Evolutionary conservation across 139 green algal genomes (phyloP).

Genomic region (Chlorella sp.): DNA sequence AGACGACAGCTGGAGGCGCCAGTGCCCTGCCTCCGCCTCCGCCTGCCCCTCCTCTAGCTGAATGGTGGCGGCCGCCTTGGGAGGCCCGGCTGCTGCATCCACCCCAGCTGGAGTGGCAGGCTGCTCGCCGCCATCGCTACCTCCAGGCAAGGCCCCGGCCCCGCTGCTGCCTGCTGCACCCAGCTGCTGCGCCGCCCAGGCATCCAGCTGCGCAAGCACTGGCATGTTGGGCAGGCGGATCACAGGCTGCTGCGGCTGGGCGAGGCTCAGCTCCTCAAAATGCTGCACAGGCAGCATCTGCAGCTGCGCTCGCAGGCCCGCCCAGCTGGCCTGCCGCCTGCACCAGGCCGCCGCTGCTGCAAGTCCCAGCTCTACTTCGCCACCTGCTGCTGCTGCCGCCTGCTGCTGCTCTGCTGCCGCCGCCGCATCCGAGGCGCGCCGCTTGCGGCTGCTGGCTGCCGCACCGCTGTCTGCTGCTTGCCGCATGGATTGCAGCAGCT

Average conservation of each 20-base stretch:
- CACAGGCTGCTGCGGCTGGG: not conserved
- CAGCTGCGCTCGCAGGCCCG: conserved; percentile 12
- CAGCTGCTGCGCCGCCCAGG: conserved; percentile 1
- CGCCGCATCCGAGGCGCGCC: not conserved
- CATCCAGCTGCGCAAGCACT: conserved; percentile 8
- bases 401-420: not conserved
- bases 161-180: not conserved
- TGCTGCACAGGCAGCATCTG: conserved; percentile 18
- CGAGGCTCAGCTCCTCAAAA: not conserved
- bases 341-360: conserved; percentile 8
- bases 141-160: not conserved
- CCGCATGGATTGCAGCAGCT: not conserved
- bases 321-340: conserved; percentile 18
- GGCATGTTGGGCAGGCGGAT: conserved; percentile 16
- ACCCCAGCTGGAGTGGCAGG: too few species aligned
- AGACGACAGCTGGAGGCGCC: conserved; percentile 7
- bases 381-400: conserved; percentile 1
- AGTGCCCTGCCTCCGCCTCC: not conserved
- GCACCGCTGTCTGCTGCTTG: not conserved
- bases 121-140: too few species aligned
- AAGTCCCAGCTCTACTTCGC: not conserved
- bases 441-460: conserved; percentile 1
- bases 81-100: not conserved
- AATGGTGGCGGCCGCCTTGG: not conserved
- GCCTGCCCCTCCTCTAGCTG: not conserved